Base-by-base conservation (phyloP, 768 basidiomycete species). In the Pleurotus sapidus region DNA sequence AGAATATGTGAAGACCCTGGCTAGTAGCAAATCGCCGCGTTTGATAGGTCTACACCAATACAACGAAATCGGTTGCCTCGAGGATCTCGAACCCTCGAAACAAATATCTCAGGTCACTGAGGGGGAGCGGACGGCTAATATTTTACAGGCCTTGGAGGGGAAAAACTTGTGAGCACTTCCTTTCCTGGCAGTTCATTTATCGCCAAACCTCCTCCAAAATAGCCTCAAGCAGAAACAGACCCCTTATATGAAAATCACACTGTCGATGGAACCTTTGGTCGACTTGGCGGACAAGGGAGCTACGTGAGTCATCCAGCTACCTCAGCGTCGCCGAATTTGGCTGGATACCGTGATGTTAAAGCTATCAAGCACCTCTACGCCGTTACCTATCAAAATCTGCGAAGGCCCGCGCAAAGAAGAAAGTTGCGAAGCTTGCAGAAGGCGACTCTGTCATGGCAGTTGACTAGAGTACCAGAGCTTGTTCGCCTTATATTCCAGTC, bases 41-140 rank as follows among this genome's bases (percentile, higher is more conserved):
- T 65, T 74, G 24, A 67, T 69, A 3, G 90, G 90, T 3, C 69
- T 93, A 34, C 81, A 90, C 65, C 91, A 93, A 66, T 92, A 91
- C 71, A 93, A 91, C 60, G 79, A 88, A 55, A 70, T 91, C 9
- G 82, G 84, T 0, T 80, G 65, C 43, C 68, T 91, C 24, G 83
- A 84, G 56, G 77, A 75, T 3, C 60, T 74, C 9, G 74, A 68
- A 6, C 56, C 40, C 57, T 51, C 38, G 37, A 61, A 53, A 15
- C 62, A 20, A 53, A 64, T 5, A 9, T 63, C 63, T 30, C 65
- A 37, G 45, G 62, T 51, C 17, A 27, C 34, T 20, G 68, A 66
- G 34, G 73, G 72, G 17, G 70, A 72, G 12, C 72, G 76, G 45
- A 70, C 75, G 0, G 62, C 67, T 5, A 71, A 67, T 18, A 76